Evolutionary conservation across 352 stramenopile genomes (phyloP).

Genomic region (Phytophthora fragariaefolia): DNA sequence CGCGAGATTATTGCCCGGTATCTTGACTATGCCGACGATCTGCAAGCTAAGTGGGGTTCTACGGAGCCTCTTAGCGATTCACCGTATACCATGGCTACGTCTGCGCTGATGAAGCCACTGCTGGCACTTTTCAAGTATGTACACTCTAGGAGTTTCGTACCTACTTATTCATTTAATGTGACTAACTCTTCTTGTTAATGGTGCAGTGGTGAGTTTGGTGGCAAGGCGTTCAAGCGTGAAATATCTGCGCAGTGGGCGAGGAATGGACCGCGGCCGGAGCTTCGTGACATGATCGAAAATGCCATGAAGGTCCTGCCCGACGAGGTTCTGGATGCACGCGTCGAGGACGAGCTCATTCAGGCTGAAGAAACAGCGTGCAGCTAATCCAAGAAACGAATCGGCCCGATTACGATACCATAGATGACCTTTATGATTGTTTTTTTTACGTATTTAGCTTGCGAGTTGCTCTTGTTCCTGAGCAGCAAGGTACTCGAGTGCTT

Average conservation of each 20-base stretch:
- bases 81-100: conserved; percentile 82
- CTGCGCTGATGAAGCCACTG: conserved; percentile 80
- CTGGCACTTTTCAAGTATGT: conserved; percentile 81
- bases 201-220: conserved; percentile 70
- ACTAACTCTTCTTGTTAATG: background rate
- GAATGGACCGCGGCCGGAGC: conserved; percentile 64
- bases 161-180: too few species aligned
- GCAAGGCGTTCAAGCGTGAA: conserved; percentile 84
- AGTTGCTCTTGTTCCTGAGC: conserved; percentile 32
- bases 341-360: conserved; percentile 64
- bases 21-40: conserved; percentile 84
- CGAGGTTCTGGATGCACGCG: conserved; percentile 71
- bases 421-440: conserved; percentile 16
- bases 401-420: conserved; percentile 30
- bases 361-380: conserved; percentile 20
- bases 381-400: conserved; percentile 6
- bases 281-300: conserved; percentile 79
- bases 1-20: conserved; percentile 87
- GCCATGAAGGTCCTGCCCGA: conserved; percentile 74
- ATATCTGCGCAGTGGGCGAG: conserved; percentile 73
- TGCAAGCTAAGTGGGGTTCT: conserved; percentile 77
- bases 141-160: too few species aligned
- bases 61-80: conserved; percentile 48
- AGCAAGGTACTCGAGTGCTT: conserved; percentile 46
- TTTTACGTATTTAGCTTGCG: conserved; percentile 11